A percentile compares a stretch with the other conserved stretches of the same genome.
Conservation (phyloP, 352 stramenopile genomes). For the Phytophthora sp. region DNA sequence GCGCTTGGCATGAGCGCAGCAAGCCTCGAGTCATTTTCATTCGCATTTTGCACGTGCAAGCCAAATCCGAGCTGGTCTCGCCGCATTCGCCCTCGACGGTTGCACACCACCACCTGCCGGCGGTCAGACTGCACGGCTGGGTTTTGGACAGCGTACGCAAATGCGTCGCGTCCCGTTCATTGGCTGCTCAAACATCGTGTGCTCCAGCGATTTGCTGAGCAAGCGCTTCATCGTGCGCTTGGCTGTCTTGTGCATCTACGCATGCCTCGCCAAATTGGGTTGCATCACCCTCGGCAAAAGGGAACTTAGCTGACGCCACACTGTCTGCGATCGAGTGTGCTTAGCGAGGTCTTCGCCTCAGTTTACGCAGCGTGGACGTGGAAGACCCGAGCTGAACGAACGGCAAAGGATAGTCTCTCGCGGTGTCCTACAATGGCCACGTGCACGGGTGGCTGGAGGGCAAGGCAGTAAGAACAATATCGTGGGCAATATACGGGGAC, state of each 20-base stretch:
- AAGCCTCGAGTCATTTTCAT: slow-evolving; percentile 5
- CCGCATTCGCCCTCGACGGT: slow-evolving; percentile 24
- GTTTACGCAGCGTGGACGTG: no score
- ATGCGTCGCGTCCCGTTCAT: slow-evolving; percentile 23
- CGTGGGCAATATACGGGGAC: no score
- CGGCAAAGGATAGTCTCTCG: no score
- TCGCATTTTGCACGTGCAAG: slow-evolving; percentile 9
- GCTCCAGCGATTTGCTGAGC: no score
- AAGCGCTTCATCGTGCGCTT: slow-evolving; percentile 42
- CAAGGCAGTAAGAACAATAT: no score
- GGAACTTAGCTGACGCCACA: slow-evolving; percentile 42
- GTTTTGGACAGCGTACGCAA: slow-evolving; percentile 36
- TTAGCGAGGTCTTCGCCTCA: background rate
- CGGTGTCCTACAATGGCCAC: no score
- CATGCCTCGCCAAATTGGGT: slow-evolving; percentile 26
- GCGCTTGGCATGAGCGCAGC: slow-evolving; percentile 26
- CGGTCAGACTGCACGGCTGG: slow-evolving; percentile 16
- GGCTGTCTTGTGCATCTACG: slow-evolving; percentile 25
- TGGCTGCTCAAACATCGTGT: slow-evolving; percentile 36
- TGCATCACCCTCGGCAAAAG: slow-evolving; percentile 40
- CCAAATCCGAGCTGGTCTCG: slow-evolving; percentile 18
- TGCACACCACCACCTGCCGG: slow-evolving; percentile 28
- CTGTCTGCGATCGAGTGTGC: background rate
- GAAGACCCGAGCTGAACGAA: no score
- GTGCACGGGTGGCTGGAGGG: no score